These are phyloP conservation scores for Pseudoneurospora amorphoporcata DNA, from an alignment of 495 filamentous ascomycete genomes.

Conservation along the genomic window DNA sequence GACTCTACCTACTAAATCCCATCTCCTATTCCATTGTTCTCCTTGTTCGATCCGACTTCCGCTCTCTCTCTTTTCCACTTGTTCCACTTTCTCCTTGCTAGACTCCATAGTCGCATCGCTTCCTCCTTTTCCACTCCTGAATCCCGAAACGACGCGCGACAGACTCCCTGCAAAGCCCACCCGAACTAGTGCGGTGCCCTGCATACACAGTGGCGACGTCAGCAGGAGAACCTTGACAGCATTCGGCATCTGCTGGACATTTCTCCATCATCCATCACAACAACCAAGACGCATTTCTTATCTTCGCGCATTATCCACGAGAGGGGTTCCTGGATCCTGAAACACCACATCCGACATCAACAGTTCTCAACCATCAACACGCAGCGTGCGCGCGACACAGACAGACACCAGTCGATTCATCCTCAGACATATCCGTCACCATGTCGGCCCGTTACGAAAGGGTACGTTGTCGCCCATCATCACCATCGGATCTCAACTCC, in stretches of 20 bases:
- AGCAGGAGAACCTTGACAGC: background rate
- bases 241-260: background rate
- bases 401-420: background rate
- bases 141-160: background rate
- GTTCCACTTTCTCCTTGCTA: background rate
- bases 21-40: background rate
- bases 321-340: background rate
- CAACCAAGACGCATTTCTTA: conserved; percentile 2
- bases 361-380: background rate
- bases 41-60: background rate
- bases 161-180: background rate
- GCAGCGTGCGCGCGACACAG: background rate
- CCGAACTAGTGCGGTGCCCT: background rate
- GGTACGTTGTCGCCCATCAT: conserved; percentile 40
- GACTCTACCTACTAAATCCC: background rate
- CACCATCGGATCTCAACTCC: too few relatives aligned
- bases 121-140: background rate
- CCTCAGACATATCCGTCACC: conserved; percentile 29
- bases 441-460: conserved; percentile 80
- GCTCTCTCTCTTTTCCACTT: background rate
- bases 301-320: background rate
- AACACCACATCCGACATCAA: background rate
- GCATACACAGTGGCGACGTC: background rate
- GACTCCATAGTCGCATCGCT: background rate
- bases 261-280: conserved; percentile 2